phyloP scores from a whole-genome alignment of 78 protist species.

The slime mould (Dictyostelium discoideum) region dicty_2.7 NC_007090.3:3844001-3844500 shows the following conservation, averaged over 20 bases:
- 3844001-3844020: constrained; percentile 45
- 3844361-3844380: not conserved
- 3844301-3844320: not conserved
- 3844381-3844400: constrained; percentile 4
- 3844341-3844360: not conserved
- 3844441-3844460: not conserved
- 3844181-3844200: not conserved
- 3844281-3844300: not conserved
- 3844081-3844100: constrained; percentile 21
- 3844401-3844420: not conserved
- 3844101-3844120: not conserved
- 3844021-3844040: constrained; percentile 6
- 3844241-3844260: not conserved
- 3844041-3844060: constrained; percentile 32
- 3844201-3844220: not conserved
- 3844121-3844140: not conserved
- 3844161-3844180: not conserved
- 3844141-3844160: not conserved
- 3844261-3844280: not conserved
- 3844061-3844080: not conserved
- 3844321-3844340: not conserved
- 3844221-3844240: constrained; percentile 10
- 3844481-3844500: not conserved
- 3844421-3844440: not conserved
- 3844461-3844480: not conserved